Conservation (phyloP, 768 basidiomycete species). For the Phaeotremella skinneri region DNA sequence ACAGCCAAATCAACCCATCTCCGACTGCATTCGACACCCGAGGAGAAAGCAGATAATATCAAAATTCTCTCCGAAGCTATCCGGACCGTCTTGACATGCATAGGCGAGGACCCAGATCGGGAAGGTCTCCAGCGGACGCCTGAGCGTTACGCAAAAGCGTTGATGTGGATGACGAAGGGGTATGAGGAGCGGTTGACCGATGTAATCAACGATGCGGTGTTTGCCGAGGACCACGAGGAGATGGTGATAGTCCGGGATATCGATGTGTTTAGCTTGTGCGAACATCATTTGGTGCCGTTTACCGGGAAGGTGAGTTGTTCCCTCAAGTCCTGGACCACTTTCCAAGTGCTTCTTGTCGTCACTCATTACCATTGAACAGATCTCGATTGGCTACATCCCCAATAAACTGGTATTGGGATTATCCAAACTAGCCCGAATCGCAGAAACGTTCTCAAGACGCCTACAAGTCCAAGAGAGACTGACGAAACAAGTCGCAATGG, state of each 20-base stretch:
- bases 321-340: not conserved
- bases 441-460: slow-evolving; percentile 92
- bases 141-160: slow-evolving; percentile 90
- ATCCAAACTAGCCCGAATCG: slow-evolving; percentile 93
- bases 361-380: slow-evolving; percentile 56
- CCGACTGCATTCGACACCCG: slow-evolving; percentile 74
- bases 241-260: slow-evolving; percentile 99
- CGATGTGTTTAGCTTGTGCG: slow-evolving; percentile 93
- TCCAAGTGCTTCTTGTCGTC: not conserved
- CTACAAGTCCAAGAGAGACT: slow-evolving; percentile 97
- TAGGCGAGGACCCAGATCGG: slow-evolving; percentile 95
- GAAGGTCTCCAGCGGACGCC: slow-evolving; percentile 91
- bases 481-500: slow-evolving; percentile 94
- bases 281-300: slow-evolving; percentile 98
- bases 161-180: slow-evolving; percentile 98
- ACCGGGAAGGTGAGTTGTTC: slow-evolving; percentile 78
- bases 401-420: slow-evolving; percentile 90
- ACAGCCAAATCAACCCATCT: slow-evolving; percentile 85
- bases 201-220: slow-evolving; percentile 97
- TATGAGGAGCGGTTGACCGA: slow-evolving; percentile 96
- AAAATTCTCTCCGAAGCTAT: slow-evolving; percentile 77
- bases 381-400: slow-evolving; percentile 97
- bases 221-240: slow-evolving; percentile 98
- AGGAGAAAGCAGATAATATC: slow-evolving; percentile 69
- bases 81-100: slow-evolving; percentile 88